Evolutionary conservation across 768 basidiomycete genomes (phyloP).

Genomic region (Paxillus ammoniavirescens): DNA sequence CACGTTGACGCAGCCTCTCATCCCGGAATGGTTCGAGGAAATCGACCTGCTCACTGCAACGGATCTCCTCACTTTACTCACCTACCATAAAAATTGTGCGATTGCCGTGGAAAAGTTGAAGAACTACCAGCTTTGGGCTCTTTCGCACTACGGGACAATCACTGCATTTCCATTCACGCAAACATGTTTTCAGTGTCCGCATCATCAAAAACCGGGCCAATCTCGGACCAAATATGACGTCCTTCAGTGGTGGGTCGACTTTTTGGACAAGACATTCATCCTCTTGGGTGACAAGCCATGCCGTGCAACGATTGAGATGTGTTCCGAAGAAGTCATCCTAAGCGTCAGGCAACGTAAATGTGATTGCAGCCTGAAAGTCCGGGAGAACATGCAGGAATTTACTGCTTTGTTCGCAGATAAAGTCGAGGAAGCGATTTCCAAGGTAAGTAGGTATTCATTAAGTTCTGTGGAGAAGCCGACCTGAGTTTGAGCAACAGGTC

Average conservation of each 20-base stretch:
- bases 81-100: constrained; percentile 20
- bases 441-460: constrained; percentile 1
- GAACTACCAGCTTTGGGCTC: constrained; percentile 13
- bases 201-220: not conserved
- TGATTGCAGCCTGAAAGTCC: not conserved
- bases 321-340: not conserved
- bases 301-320: not conserved
- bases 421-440: constrained; percentile 11
- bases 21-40: constrained; percentile 22
- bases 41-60: constrained; percentile 27
- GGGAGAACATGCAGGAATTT: constrained; percentile 16
- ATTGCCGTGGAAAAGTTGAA: not conserved
- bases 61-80: constrained; percentile 25
- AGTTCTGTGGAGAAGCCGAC: not conserved
- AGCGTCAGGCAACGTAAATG: not conserved
- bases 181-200: not conserved
- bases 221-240: not conserved
- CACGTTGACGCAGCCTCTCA: constrained; percentile 26
- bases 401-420: constrained; percentile 1
- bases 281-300: constrained; percentile 22
- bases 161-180: too few relatives aligned
- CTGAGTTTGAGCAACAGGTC: not conserved
- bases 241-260: constrained; percentile 19
- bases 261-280: constrained; percentile 6
- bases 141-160: constrained; percentile 6